Evolutionary conservation across 139 green algal species (phyloP).

Genomic region (Ettlia oleoabundans): DNA sequence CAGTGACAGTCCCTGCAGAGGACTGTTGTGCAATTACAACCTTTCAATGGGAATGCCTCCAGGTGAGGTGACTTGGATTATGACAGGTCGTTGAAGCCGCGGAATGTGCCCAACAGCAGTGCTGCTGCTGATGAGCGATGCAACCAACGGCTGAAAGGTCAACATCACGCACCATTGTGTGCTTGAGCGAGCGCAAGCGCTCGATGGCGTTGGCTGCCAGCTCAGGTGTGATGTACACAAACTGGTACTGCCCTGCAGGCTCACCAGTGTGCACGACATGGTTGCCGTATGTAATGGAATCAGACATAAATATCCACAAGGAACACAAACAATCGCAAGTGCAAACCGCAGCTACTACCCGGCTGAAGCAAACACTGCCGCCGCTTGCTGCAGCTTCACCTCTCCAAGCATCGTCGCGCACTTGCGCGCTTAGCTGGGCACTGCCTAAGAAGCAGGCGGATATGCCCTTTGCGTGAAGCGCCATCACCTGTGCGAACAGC

Average conservation of each 20-base stretch:
- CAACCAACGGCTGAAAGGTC: not conserved
- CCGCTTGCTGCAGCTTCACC: not conserved
- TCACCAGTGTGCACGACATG: not conserved
- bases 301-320: too few relatives aligned
- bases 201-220: conserved; percentile 35
- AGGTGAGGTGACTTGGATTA: too few relatives aligned
- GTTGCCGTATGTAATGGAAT: too few relatives aligned
- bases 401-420: conserved; percentile 56
- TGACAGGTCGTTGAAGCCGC: too few relatives aligned
- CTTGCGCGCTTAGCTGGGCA: conserved; percentile 54
- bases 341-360: not conserved
- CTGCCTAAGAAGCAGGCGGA: conserved; percentile 67
- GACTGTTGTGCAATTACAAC: too few relatives aligned
- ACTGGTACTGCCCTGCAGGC: conserved; percentile 48
- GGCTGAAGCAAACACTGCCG: too few relatives aligned
- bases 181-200: conserved; percentile 53
- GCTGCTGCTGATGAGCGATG: not conserved
- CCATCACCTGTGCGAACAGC: conserved; percentile 32
- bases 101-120: not conserved
- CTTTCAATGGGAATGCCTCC: too few relatives aligned
- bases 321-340: too few relatives aligned
- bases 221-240: conserved; percentile 81
- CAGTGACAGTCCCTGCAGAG: conserved; percentile 46
- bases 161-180: conserved; percentile 7
- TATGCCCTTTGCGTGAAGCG: conserved; percentile 52